phyloP scores from a whole-genome alignment of 2,329 filamentous ascomycete genomes.

The Orbilia blumenaviensis region DNA sequence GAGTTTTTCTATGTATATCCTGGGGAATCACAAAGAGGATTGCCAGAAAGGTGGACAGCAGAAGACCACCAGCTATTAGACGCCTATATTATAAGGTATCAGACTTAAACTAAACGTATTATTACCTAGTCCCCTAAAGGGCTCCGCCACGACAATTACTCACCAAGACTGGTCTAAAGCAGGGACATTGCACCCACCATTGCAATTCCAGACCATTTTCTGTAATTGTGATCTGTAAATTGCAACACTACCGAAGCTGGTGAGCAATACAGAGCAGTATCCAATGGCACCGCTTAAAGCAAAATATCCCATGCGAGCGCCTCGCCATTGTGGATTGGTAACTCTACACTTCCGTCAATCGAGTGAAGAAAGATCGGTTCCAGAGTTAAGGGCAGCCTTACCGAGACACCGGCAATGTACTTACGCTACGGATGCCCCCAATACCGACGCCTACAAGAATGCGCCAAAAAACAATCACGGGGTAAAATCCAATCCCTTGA shows the following conservation, averaged over 20 bases:
- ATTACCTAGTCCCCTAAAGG: too few relatives aligned
- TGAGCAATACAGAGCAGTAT: not conserved
- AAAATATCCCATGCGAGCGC: slow-evolving; percentile 18
- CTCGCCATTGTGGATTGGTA: slow-evolving; percentile 31
- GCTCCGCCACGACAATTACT: too few relatives aligned
- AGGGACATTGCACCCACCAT: not conserved
- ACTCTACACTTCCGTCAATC: not conserved
- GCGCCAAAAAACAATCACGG: slow-evolving; percentile 65
- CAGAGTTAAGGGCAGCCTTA: not conserved
- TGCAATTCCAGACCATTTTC: not conserved
- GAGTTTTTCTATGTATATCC: not conserved
- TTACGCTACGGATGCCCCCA: slow-evolving; percentile 66
- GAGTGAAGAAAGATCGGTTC: too few relatives aligned
- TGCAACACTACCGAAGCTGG: slow-evolving; percentile 1
- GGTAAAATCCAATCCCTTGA: slow-evolving; percentile 63
- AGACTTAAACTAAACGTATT: too few relatives aligned
- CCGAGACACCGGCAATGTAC: slow-evolving; percentile 6
- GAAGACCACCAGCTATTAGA: not conserved
- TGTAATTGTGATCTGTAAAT: not conserved
- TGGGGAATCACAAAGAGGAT: slow-evolving; percentile 1
- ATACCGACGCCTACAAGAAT: slow-evolving; percentile 67
- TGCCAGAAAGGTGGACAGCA: not conserved
- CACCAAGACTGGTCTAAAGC: slow-evolving; percentile 32
- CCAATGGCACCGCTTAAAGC: not conserved
- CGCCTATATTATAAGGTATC: slow-evolving; percentile 15